A percentile compares a stretch with the other conserved stretches of the same genome.
Conservation (phyloP, 192 early-diverging fungal species). For the Podila minutissima region DNA sequence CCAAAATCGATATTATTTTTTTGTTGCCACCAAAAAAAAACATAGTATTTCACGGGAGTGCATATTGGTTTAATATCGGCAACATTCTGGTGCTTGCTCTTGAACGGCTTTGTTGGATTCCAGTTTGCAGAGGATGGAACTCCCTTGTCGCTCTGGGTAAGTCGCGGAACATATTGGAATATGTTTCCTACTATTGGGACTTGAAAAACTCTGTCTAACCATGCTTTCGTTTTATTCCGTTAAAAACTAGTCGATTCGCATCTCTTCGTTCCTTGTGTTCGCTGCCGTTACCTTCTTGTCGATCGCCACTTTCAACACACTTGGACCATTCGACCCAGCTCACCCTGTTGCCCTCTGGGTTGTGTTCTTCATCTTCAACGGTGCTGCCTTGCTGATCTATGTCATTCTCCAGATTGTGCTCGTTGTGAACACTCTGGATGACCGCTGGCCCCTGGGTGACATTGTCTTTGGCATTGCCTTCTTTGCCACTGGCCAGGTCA, state of each 20-base stretch:
- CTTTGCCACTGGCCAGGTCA: conserved; percentile 86
- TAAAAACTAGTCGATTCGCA: conserved; percentile 74
- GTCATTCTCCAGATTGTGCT: conserved; percentile 90
- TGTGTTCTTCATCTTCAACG: conserved; percentile 89
- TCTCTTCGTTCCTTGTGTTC: conserved; percentile 85
- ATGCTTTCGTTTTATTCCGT: not conserved
- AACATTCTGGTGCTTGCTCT: conserved; percentile 91
- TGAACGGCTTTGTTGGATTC: conserved; percentile 97
- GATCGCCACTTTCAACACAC: conserved; percentile 82
- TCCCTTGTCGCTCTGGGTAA: conserved; percentile 88
- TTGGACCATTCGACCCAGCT: conserved; percentile 66
- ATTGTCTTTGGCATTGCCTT: conserved; percentile 90
- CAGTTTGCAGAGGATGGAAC: conserved; percentile 98
- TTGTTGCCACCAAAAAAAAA: no score
- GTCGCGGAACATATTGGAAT: not conserved
- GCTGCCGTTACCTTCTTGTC: conserved; percentile 79
- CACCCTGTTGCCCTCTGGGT: conserved; percentile 83
- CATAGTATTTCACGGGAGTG: conserved; percentile 83
- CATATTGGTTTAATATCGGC: conserved; percentile 86
- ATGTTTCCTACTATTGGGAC: not conserved
- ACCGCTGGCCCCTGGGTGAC: conserved; percentile 96
- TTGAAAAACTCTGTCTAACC: not conserved
- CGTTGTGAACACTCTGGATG: conserved; percentile 95
- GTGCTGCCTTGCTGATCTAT: conserved; percentile 85
- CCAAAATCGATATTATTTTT: not conserved